A percentile compares a stretch with the other conserved stretches of the same genome.
phyloP scores from a whole-genome alignment of 768 basidiomycete genomes.

The Scleroderma bovista region DNA sequence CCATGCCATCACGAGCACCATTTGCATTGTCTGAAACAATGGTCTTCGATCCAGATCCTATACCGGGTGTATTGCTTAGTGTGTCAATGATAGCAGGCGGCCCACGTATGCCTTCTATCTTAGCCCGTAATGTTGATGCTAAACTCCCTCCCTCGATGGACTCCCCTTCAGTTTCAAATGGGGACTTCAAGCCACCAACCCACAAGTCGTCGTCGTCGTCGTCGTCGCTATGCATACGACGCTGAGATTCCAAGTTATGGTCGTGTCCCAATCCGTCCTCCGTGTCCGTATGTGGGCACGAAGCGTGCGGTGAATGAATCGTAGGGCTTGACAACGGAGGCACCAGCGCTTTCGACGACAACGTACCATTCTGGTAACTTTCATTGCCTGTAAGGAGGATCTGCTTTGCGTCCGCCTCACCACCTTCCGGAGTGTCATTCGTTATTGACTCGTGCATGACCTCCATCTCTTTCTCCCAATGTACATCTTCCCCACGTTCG shows the following conservation, averaged over 20 bases:
- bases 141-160: slow-evolving; percentile 12
- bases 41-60: slow-evolving; percentile 2
- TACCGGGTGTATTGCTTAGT: not conserved
- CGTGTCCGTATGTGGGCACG: slow-evolving; percentile 20
- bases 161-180: slow-evolving; percentile 11
- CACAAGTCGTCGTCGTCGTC: not conserved
- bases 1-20: slow-evolving; percentile 3
- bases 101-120: slow-evolving; percentile 10
- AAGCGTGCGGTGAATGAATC: slow-evolving; percentile 36
- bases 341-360: slow-evolving; percentile 7
- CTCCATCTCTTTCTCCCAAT: slow-evolving; percentile 12
- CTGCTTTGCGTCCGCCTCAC: slow-evolving; percentile 9
- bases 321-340: slow-evolving; percentile 38
- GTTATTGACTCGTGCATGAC: slow-evolving; percentile 19
- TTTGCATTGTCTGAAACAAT: slow-evolving; percentile 13
- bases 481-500: slow-evolving; percentile 12
- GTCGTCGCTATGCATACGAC: slow-evolving; percentile 4
- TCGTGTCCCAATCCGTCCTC: slow-evolving; percentile 25
- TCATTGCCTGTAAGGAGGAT: slow-evolving; percentile 9
- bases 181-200: slow-evolving; percentile 11
- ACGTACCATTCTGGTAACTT: not conserved
- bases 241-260: slow-evolving; percentile 6
- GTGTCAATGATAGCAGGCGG: not conserved
- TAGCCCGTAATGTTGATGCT: slow-evolving; percentile 13
- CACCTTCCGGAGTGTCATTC: not conserved